Conservation (phyloP, 768 basidiomycete species). For the Leccinum arenicola region DNA sequence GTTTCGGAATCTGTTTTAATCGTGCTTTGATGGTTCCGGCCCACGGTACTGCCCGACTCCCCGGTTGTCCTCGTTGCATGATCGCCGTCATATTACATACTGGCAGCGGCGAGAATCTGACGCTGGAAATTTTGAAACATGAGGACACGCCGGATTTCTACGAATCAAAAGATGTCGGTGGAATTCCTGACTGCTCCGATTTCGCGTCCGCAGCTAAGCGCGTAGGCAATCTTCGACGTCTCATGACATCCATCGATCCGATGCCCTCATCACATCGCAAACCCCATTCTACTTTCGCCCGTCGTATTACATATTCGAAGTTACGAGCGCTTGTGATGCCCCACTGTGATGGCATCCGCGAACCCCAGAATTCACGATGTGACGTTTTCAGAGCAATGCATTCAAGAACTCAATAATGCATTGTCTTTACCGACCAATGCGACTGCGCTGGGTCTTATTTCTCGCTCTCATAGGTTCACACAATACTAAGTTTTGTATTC, state of each 20-base stretch:
- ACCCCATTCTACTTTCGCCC: background rate
- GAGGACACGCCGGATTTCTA: background rate
- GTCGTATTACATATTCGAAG: background rate
- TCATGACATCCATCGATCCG: background rate
- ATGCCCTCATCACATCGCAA: background rate
- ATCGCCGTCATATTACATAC: background rate
- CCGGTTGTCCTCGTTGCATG: background rate
- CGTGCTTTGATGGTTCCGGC: background rate
- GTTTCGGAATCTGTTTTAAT: background rate
- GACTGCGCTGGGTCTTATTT: background rate
- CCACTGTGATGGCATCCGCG: background rate
- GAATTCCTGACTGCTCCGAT: background rate
- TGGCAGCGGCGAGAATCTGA: background rate
- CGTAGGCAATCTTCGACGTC: background rate
- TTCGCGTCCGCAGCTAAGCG: background rate
- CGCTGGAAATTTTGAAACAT: background rate
- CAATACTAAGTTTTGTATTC: background rate
- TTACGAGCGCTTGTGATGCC: background rate
- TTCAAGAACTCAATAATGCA: background rate
- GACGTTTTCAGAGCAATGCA: background rate
- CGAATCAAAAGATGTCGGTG: background rate
- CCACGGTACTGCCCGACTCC: background rate
- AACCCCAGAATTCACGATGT: background rate
- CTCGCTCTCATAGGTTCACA: background rate
- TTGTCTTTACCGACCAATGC: background rate